These are phyloP conservation scores for Trametes polyzona DNA, from an alignment of 1,284 basidiomycete species.

Conservation along the genomic window DNA sequence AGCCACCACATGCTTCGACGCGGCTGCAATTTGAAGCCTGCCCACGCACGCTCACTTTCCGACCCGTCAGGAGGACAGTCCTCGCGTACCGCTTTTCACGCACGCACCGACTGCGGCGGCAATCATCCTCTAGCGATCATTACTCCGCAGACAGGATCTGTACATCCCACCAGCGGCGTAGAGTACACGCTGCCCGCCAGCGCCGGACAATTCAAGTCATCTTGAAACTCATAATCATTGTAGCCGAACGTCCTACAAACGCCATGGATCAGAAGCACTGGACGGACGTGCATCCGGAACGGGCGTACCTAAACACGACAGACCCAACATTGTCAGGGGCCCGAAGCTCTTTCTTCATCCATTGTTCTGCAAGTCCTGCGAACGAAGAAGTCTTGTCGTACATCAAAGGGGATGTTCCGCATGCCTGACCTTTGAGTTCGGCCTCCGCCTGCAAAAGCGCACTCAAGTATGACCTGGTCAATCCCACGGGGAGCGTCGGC, in stretches of 20 bases:
- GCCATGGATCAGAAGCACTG: conserved; percentile 3
- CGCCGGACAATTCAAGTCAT: background rate
- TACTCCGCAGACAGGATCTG: conserved; percentile 2
- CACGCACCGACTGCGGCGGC: background rate
- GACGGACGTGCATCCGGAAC: no score
- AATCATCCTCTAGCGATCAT: conserved; percentile 4
- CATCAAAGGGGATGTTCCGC: no score
- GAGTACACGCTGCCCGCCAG: background rate
- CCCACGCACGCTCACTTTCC: background rate
- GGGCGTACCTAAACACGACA: no score
- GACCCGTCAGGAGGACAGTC: background rate
- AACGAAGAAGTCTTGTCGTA: no score
- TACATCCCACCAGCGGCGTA: conserved; percentile 1
- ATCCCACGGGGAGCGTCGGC: no score
- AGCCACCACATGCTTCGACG: conserved; percentile 1
- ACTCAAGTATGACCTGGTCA: no score
- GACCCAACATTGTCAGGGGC: no score
- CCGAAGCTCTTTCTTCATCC: no score
- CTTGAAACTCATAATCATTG: background rate
- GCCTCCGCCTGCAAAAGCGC: no score
- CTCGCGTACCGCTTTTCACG: background rate
- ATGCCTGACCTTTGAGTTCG: no score
- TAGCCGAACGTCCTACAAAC: background rate
- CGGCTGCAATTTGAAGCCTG: background rate
- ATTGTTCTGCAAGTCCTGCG: no score